Evolutionary conservation across 805 yeast species (phyloP), one percentile per base, ranked within the genome.

Genomic region (Pichia rugopelliculosa): DNA sequence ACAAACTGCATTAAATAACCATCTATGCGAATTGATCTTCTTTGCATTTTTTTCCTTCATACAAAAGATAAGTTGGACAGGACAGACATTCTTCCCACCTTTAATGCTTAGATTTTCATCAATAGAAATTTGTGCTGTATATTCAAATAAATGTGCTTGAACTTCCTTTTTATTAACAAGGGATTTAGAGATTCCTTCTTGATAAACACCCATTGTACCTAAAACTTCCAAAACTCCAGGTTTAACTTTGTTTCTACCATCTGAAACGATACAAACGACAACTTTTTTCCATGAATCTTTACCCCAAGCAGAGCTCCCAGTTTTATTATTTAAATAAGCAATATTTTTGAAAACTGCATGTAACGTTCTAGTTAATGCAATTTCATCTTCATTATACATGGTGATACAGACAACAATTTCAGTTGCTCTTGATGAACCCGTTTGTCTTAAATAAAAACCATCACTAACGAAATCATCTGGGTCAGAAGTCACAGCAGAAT

Each of bases 321-420:
- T 74, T 64, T 99, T 79, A 15, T 84, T 78, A 61, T 96, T 80
- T 45, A 93, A 71, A 59, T 89, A 93, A 2, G 96, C 87, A 49
- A 93, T 79, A 65, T 95, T 93, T 58, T 81, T 85, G 87, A 91
- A 87, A 15, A 93, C 91, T 0, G 96, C 87, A 64, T 95, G 96
- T 76, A 93, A 73, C 0, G 99, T 95, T 68, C 98, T 79, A 1
- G 97, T 87, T 63, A 93, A 80, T 3, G 95, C 77, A 46, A 74
- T 73, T 64, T 90, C 96, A 65, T 87, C 95, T 68, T 93, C 99
- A 60, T 93, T 93, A 70, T 91, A 93, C 98, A 93, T 91, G 27
- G 99, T 93, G 55, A 93, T 79, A 67, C 98, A 90, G 44, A 93
- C 78, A 40, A 86, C 89, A 36, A 93, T 70, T 67, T 95, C 98